A percentile compares a stretch with the other conserved stretches of the same genome.
Evolutionary conservation across 345 rosid species (phyloP).

Genomic region (Populus davidiana): DNA sequence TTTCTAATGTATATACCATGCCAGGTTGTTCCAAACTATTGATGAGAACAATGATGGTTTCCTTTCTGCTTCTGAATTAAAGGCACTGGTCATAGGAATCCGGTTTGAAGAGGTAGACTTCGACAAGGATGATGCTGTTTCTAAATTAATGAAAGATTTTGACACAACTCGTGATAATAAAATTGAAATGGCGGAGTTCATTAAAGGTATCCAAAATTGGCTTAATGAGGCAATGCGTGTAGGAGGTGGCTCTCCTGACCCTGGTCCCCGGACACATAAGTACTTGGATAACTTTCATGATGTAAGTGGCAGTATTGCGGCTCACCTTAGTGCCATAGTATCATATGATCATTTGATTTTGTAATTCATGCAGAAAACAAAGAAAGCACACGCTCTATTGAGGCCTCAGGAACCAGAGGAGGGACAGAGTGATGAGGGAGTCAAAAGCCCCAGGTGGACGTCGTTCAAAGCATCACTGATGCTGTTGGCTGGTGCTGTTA

Average conservation of each 20-base stretch:
- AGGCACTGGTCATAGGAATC: slow-evolving; percentile 72
- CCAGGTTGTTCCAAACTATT: slow-evolving; percentile 67
- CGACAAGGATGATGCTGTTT: slow-evolving; percentile 60
- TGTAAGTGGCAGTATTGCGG: slow-evolving; percentile 36
- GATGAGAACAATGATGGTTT: slow-evolving; percentile 48
- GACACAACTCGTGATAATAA: slow-evolving; percentile 44
- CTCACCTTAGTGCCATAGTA: background rate
- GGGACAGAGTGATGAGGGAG: slow-evolving; percentile 54
- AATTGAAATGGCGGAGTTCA: slow-evolving; percentile 48
- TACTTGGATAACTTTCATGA: slow-evolving; percentile 45
- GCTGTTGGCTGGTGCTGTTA: slow-evolving; percentile 67
- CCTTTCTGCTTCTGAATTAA: slow-evolving; percentile 54
- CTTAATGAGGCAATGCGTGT: slow-evolving; percentile 30
- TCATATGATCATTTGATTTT: slow-evolving; percentile 4
- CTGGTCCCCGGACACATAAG: slow-evolving; percentile 43
- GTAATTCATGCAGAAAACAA: slow-evolving; percentile 56
- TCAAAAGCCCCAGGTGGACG: slow-evolving; percentile 50
- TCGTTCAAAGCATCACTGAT: slow-evolving; percentile 61
- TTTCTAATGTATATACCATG: background rate
- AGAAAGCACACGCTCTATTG: slow-evolving; percentile 60
- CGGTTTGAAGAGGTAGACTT: slow-evolving; percentile 73
- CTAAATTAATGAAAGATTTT: slow-evolving; percentile 58
- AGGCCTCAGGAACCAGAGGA: slow-evolving; percentile 29
- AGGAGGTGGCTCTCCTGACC: slow-evolving; percentile 16
- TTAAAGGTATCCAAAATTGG: slow-evolving; percentile 51